These are phyloP conservation scores for Thermothielavioides terrestris DNA, from an alignment of 495 filamentous ascomycete genomes.

Conservation along the genomic window DNA sequence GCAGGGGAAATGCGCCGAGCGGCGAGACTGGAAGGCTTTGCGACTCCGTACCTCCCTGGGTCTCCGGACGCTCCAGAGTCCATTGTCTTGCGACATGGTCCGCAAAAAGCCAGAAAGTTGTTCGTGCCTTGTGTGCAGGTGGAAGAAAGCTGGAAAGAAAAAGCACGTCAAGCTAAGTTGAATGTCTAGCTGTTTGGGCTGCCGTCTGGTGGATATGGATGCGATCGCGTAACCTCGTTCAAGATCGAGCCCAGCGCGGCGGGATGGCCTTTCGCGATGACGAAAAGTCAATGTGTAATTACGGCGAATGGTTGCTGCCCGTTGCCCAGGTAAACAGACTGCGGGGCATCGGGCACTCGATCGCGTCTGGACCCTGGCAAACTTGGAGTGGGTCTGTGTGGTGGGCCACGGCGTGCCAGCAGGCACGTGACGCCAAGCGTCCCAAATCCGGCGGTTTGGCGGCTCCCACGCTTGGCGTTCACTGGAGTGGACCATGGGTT, in stretches of 20 bases:
- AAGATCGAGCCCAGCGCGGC: neutral
- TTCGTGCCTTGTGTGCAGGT: too few species aligned
- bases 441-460: constrained; percentile 8
- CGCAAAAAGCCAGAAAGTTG: neutral
- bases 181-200: too few species aligned
- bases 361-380: neutral
- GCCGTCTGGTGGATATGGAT: neutral
- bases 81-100: constrained; percentile 68
- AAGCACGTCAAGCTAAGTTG: neutral
- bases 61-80: constrained; percentile 63
- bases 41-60: constrained; percentile 55
- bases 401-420: too few species aligned
- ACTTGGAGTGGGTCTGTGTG: neutral
- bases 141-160: too few species aligned
- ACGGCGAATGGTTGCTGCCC: neutral
- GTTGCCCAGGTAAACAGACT: constrained; percentile 26
- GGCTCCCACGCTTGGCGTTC: neutral
- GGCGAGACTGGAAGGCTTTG: neutral
- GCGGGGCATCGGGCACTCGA: constrained; percentile 18
- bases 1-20: neutral
- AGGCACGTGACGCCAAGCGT: constrained; percentile 1
- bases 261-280: neutral
- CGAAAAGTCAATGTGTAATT: constrained; percentile 5
- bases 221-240: neutral
- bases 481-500: neutral